Evolutionary conservation across 2,329 filamentous ascomycete genomes (phyloP), one percentile per base, ranked within the genome.

Genomic region (Annulohypoxylon truncatum): DNA sequence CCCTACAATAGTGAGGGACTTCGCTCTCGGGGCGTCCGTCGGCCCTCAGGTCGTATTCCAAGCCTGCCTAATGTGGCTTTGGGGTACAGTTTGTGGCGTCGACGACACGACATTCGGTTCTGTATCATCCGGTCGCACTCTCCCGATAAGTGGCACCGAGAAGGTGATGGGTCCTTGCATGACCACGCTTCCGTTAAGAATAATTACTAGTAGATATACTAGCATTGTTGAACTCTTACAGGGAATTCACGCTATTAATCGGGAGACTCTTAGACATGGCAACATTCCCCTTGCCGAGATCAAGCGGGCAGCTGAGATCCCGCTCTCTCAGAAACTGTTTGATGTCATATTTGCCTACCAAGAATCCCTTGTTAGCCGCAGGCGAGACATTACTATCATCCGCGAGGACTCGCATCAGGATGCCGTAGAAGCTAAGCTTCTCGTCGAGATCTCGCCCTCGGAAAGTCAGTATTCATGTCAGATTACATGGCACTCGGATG

Each of bases 301-400:
- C 69, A 90, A 88, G 72, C 87, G 85, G 69, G 78, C 85, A 1
- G 86, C 84, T 2, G 85, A 84, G 0, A 65, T 90, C 0, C 79
- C 83, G 26, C 82, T 87, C 0, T 81, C 84, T 0, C 83, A 87
- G 38, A 79, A 79, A 1, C 78, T 97, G 0, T 97, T 95, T 71
- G 92, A 97, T 70, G 85, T 90, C 0, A 81, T 97, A 0, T 90
- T 97, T 72, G 89, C 94, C 0, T 97, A 94, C 83, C 94, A 97
- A 72, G 90, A 97, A 74, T 91, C 90, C 0, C 80, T 91, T 1
- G 78, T 81, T 74, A 80, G 72, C 71, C 72, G 67, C 24, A 53
- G 54, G 42, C 15, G 67, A 28, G 29, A 44, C 0, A 64, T 68
- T 0, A 71, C 77, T 2, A 33, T 75, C 1, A 80, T 95, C 0